These are phyloP conservation scores for Tilletia walkeri DNA, from an alignment of 1,284 basidiomycete species.

Conservation along the genomic window DNA sequence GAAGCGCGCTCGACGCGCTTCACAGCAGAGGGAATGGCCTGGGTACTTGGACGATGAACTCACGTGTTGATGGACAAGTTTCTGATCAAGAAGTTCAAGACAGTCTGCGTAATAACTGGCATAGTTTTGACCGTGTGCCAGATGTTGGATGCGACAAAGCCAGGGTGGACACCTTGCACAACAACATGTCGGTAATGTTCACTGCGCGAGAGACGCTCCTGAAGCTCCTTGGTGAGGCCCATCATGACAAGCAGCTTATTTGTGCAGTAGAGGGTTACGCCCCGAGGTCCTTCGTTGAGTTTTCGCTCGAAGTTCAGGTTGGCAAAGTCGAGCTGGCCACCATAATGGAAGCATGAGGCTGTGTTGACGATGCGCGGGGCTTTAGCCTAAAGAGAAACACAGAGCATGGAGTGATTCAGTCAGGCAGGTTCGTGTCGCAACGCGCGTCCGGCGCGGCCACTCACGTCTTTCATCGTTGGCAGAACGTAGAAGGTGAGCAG, in stretches of 20 bases:
- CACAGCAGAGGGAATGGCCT: neutral
- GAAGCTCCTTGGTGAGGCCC: conserved; percentile 41
- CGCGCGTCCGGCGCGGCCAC: neutral
- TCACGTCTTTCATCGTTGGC: conserved; percentile 24
- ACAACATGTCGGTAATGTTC: conserved; percentile 41
- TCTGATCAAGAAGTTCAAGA: conserved; percentile 22
- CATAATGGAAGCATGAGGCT: conserved; percentile 41
- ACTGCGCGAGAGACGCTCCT: conserved; percentile 33
- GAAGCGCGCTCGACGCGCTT: neutral
- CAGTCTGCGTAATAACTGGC: neutral
- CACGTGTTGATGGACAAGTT: conserved; percentile 24
- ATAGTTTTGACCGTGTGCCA: conserved; percentile 29
- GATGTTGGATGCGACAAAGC: conserved; percentile 36
- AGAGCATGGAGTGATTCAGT: too few species aligned
- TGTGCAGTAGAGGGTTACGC: conserved; percentile 41
- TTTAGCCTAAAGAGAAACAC: neutral
- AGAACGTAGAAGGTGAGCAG: conserved; percentile 41
- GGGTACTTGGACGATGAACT: neutral
- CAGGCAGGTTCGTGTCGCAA: neutral
- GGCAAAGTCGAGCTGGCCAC: conserved; percentile 38
- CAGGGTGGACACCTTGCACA: conserved; percentile 41
- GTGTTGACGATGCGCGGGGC: conserved; percentile 45
- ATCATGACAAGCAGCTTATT: conserved; percentile 41
- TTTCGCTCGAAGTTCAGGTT: conserved; percentile 42
- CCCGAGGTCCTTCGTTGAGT: conserved; percentile 26